phyloP scores from a whole-genome alignment of 192 early-diverging fungal genomes.

The Allomyces macrogynus region DNA sequence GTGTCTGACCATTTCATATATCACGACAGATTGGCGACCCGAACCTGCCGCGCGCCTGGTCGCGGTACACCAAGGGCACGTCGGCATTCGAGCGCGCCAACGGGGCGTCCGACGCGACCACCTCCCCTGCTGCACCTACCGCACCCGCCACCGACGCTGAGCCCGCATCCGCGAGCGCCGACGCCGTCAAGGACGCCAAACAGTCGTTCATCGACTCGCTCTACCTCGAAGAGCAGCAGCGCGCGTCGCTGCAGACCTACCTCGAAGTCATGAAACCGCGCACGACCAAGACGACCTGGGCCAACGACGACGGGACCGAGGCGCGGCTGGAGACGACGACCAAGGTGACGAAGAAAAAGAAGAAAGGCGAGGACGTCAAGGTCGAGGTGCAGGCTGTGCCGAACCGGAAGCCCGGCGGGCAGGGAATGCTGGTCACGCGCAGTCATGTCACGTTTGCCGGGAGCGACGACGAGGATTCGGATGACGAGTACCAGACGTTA shows the following conservation, averaged over 20 bases:
- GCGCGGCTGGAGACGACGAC: constrained; percentile 9
- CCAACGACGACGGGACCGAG: constrained; percentile 54
- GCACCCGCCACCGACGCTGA: too few relatives aligned
- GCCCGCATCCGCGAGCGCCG: constrained; percentile 6
- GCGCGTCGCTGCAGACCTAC: constrained; percentile 13
- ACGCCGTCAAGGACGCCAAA: not conserved
- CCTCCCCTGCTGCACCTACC: constrained; percentile 1
- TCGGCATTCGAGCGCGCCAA: constrained; percentile 42
- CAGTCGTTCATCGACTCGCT: not conserved
- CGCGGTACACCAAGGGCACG: constrained; percentile 62
- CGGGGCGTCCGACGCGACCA: constrained; percentile 11
- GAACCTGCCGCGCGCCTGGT: constrained; percentile 74
- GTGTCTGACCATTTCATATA: not conserved
- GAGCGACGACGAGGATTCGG: constrained; percentile 42
- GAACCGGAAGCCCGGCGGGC: constrained; percentile 38
- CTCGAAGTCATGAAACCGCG: constrained; percentile 76
- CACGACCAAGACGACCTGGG: constrained; percentile 60
- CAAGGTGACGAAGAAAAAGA: constrained; percentile 6
- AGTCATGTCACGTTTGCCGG: constrained; percentile 38
- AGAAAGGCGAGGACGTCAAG: constrained; percentile 14
- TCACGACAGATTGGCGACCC: constrained; percentile 48
- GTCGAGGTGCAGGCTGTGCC: constrained; percentile 13
- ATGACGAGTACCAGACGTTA: constrained; percentile 9
- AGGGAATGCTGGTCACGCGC: constrained; percentile 33
- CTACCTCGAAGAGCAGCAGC: not conserved